Base-by-base conservation (phyloP, 2,329 filamentous ascomycete species). In the Aspergillus arachidicola region DNA sequence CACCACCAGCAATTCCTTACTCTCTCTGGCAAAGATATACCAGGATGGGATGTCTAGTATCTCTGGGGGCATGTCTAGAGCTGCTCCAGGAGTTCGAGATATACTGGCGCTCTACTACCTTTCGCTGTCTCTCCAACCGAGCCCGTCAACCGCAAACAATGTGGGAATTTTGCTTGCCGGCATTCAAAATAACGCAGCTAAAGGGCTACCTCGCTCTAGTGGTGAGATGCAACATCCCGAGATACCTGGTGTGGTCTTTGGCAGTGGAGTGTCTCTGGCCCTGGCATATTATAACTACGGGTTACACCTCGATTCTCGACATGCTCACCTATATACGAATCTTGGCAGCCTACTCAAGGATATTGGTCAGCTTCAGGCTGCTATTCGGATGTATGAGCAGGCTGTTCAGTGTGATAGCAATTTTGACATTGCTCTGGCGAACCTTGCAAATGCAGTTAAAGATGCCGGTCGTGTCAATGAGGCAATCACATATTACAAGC, bases 321-420 rank as follows among this genome's bases (percentile, higher is more conserved):
- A 99, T 78, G 95, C 96, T 12, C 95, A 99, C 78, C 86, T 99
- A 1, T 97, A 97, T 77, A 99, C 95, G 1, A 99, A 99, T 68
- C 84, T 99, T 2, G 95, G 95, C 10, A 98, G 95, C 74, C 81
- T 99, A 34, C 84, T 99, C 50, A 99, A 99, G 73, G 95, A 99
- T 71, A 95, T 98, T 68, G 95, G 95, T 0, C 94, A 98, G 70
- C 84, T 99, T 16, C 89, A 93, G 69, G 86, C 92, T 55, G 95
- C 95, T 0, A 97, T 99, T 70, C 89, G 90, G 68, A 98, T 99
- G 94, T 99, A 99, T 74, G 93, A 98, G 78, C 89, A 93, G 69
- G 95, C 95, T 12, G 95, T 99, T 16, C 85, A 87, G 3, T 98
- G 94, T 74, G 95, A 99, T 76, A 88, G 89, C n/a, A 92, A 89